A percentile compares a stretch with the other conserved stretches of the same genome.
phyloP scores from a whole-genome alignment of 306 rosid genomes.

The Inga laurina region DNA sequence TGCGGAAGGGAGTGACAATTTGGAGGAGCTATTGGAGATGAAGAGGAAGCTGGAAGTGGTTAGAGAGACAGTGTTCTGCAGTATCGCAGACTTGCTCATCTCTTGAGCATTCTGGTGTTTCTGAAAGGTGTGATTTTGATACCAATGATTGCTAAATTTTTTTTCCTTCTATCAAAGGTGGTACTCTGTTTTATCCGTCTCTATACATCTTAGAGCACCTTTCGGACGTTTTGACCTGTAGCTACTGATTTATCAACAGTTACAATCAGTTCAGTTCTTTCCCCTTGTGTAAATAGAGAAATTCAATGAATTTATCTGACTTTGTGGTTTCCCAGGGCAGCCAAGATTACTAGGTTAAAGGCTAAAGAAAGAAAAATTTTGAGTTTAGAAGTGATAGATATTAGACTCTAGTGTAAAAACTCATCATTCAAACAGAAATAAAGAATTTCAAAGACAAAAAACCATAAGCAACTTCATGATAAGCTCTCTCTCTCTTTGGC shows the following conservation, averaged over 20 bases:
- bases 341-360: background rate
- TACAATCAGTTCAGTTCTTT: background rate
- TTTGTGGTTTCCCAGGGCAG: background rate
- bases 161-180: background rate
- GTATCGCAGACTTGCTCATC: background rate
- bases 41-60: background rate
- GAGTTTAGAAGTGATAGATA: too few species aligned
- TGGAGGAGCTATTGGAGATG: constrained; percentile 1
- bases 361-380: too few species aligned
- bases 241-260: background rate
- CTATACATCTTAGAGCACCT: background rate
- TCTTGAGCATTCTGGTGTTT: background rate
- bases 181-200: background rate
- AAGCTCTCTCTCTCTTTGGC: background rate
- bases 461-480: background rate
- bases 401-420: too few species aligned
- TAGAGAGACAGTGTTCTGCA: background rate
- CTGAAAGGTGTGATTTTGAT: background rate
- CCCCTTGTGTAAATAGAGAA: background rate
- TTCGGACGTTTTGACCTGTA: background rate
- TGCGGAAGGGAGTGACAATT: background rate
- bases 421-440: background rate
- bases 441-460: background rate
- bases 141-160: background rate
- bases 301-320: background rate